A percentile compares a stretch with the other conserved stretches of the same genome.
phyloP scores from a whole-genome alignment of 345 rosid species.

The Heritiera fomes region DNA sequence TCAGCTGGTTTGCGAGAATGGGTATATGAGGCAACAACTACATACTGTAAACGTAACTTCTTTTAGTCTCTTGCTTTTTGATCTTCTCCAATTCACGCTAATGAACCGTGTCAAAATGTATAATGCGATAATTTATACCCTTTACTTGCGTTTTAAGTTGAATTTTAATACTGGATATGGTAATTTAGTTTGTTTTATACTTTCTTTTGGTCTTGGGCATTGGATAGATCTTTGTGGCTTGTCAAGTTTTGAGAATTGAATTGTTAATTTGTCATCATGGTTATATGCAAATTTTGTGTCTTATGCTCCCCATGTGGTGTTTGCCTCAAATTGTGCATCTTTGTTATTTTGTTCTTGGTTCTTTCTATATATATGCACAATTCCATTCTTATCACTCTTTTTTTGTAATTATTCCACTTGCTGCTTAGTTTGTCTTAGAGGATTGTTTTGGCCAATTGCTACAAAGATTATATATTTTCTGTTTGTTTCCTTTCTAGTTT shows the following conservation, averaged over 20 bases:
- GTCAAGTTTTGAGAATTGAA: not conserved
- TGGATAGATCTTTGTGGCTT: not conserved
- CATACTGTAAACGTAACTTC: slow-evolving; percentile 56
- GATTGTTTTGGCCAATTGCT: not conserved
- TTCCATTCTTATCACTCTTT: not conserved
- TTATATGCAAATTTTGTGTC: not conserved
- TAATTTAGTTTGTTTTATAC: not conserved
- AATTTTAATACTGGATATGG: not conserved
- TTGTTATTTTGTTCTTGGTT: not conserved
- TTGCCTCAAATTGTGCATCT: slow-evolving; percentile 1
- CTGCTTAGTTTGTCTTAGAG: not conserved
- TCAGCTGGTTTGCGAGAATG: slow-evolving; percentile 91
- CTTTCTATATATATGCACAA: not conserved
- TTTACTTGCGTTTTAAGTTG: not conserved
- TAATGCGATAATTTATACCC: not conserved
- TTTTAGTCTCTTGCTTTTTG: not conserved
- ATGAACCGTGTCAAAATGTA: not conserved
- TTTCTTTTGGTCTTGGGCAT: slow-evolving; percentile 5
- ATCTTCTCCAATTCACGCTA: slow-evolving; percentile 1
- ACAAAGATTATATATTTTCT: not conserved
- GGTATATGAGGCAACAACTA: slow-evolving; percentile 83
- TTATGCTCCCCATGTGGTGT: not conserved
- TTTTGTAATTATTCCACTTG: not conserved
- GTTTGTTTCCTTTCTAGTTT: slow-evolving; percentile 5
- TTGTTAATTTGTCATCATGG: not conserved